Conservation (phyloP, 2,329 filamentous ascomycete species). For the Colletotrichum euphorbiae region DNA sequence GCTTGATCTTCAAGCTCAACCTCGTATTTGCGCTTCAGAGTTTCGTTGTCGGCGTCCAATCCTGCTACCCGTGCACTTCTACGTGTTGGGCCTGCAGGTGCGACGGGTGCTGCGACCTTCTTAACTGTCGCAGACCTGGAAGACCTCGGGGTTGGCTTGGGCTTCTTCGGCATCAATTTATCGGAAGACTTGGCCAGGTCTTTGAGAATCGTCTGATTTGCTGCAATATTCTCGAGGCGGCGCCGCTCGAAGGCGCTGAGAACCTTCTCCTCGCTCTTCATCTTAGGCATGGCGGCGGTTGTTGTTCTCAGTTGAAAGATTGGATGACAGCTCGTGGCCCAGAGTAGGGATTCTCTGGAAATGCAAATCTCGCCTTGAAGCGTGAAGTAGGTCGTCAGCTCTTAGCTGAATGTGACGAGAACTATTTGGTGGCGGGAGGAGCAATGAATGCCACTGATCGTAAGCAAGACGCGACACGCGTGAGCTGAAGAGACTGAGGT, state of each 20-base stretch:
- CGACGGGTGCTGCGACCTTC: slow-evolving; percentile 50
- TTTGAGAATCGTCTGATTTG: slow-evolving; percentile 83
- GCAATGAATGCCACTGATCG: too few species aligned
- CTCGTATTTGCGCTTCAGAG: slow-evolving; percentile 62
- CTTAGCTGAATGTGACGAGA: too few species aligned
- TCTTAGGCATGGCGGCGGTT: slow-evolving; percentile 56
- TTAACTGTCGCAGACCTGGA: slow-evolving; percentile 54
- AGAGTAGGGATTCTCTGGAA: too few species aligned
- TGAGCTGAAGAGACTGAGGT: too few species aligned
- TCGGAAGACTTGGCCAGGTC: slow-evolving; percentile 80
- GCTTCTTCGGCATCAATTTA: slow-evolving; percentile 72
- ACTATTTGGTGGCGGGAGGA: too few species aligned
- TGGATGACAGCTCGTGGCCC: too few species aligned
- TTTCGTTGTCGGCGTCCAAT: slow-evolving; percentile 59
- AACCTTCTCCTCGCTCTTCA: slow-evolving; percentile 55
- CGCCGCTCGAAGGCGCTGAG: slow-evolving; percentile 90
- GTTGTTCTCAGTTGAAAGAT: slow-evolving; percentile 11
- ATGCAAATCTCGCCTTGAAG: too few species aligned
- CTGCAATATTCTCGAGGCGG: slow-evolving; percentile 86
- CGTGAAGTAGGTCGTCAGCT: too few species aligned
- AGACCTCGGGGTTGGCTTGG: slow-evolving; percentile 56
- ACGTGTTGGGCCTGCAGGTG: slow-evolving; percentile 59
- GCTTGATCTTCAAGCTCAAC: slow-evolving; percentile 60
- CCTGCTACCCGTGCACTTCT: slow-evolving; percentile 70
- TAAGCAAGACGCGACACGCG: too few species aligned